Evolutionary conservation across 495 filamentous ascomycete genomes (phyloP), one percentile per base, ranked within the genome.

Genomic region (Letharia columbiana): DNA sequence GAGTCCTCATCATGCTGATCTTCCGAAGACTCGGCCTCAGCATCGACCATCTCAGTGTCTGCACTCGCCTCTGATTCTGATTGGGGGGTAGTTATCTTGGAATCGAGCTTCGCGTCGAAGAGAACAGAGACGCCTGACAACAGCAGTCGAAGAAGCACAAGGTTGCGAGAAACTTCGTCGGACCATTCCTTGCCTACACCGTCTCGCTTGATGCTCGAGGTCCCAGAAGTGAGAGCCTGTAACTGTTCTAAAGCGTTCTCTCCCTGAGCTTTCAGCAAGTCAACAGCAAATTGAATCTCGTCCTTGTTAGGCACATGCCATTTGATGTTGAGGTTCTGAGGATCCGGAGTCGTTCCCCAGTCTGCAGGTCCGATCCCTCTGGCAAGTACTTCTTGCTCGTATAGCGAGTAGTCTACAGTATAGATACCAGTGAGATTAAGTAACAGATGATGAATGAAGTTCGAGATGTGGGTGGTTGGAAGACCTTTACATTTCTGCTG

Each of bases 111-210:
- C 5, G 91, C 82, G 67, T 97, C 91, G 69, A 98, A 98, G 11
- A 99, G 81, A 2, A 89, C 84, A 12, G 92, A 90, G 13, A 96
- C 84, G 49, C 94, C 94, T 17, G 92, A 95, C 61, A 96, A 81
- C 39, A 95, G 81, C 44, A 99, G 82, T 65, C 92, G 82, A 23
- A 98, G 78, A 59, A 96, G 88, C 4, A 91, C 88, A 58, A 99
- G 76, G 74, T 95, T 95, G 65, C 94, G 80, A 6, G 91, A 90
- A 41, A 97, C 87, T 75, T 98, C 95, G 76, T 99, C 94, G 0
- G 92, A 96, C 94, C 94, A 99, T 70, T 95, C 92, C 75, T 98
- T 98, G 62, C 93, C 94, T 72, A 89, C 95, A 54, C 94, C 94
- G 70, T 95, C 91, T 54, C 93, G 83, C 75, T 92, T 97, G 40